These are phyloP conservation scores for Acacia concinna DNA, from an alignment of 331 rosid species.

Conservation along the genomic window DNA sequence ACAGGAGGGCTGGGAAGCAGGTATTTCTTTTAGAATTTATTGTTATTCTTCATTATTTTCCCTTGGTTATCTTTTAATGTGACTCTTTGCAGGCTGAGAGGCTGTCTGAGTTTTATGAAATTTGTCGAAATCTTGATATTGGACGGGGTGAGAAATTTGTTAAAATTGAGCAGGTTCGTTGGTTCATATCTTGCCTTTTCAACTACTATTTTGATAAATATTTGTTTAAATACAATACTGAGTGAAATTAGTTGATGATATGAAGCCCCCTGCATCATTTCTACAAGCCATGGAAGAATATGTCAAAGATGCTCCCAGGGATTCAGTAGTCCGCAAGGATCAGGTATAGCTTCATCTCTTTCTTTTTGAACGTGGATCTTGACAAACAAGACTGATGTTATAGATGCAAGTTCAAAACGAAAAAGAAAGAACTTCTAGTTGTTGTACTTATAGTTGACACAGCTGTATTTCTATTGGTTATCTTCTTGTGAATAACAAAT, in stretches of 20 bases:
- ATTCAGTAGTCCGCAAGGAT: slow-evolving; percentile 69
- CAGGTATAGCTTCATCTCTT: slow-evolving; percentile 50
- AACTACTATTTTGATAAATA: background rate
- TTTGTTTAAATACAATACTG: slow-evolving; percentile 18
- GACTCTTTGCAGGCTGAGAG: slow-evolving; percentile 75
- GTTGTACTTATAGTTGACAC: slow-evolving; percentile 13
- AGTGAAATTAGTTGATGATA: slow-evolving; percentile 32
- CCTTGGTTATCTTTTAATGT: slow-evolving; percentile 4
- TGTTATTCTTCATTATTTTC: slow-evolving; percentile 5
- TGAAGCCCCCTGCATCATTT: slow-evolving; percentile 93
- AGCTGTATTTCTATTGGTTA: background rate
- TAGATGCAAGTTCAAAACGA: slow-evolving; percentile 18
- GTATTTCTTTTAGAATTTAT: slow-evolving; percentile 40
- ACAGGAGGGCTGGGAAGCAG: slow-evolving; percentile 94
- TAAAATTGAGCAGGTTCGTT: slow-evolving; percentile 91
- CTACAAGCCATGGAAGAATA: slow-evolving; percentile 99
- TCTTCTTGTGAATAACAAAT: slow-evolving; percentile 6
- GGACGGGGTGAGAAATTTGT: slow-evolving; percentile 90
- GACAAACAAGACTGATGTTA: slow-evolving; percentile 7
- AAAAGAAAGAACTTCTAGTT: background rate
- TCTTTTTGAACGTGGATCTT: background rate
- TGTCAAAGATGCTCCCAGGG: slow-evolving; percentile 84
- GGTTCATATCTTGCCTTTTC: slow-evolving; percentile 26
- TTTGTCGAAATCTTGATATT: slow-evolving; percentile 83
- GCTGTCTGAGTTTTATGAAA: slow-evolving; percentile 89